Percentiles rank a stretch among this genome's conserved stretches.
phyloP scores from a whole-genome alignment of 2,329 filamentous ascomycete species.

The Exophiala aquamarina region DNA sequence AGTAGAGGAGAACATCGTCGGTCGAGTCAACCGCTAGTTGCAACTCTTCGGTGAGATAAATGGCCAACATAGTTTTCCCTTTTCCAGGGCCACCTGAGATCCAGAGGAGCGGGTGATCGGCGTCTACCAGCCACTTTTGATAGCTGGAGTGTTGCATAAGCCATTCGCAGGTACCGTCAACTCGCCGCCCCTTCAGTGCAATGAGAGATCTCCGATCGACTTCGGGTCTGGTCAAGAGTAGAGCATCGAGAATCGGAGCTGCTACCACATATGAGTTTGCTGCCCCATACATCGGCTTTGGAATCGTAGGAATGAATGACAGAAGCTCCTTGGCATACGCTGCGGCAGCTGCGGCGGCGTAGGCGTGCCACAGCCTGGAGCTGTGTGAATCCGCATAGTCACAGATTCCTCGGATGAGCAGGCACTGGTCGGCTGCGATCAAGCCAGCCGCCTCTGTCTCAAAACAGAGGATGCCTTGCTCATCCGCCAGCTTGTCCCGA shows the following conservation, averaged over 20 bases:
- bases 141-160: too few relatives aligned
- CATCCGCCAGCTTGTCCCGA: constrained; percentile 18
- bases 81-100: too few relatives aligned
- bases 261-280: constrained; percentile 21
- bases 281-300: constrained; percentile 15
- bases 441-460: constrained; percentile 18
- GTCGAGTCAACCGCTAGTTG: constrained; percentile 17
- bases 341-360: constrained; percentile 17
- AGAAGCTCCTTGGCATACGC: constrained; percentile 21
- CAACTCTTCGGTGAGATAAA: constrained; percentile 28
- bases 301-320: constrained; percentile 10
- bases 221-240: too few relatives aligned
- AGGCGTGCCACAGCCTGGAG: constrained; percentile 17
- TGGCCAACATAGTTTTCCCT: constrained; percentile 31
- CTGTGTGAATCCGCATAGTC: constrained; percentile 21
- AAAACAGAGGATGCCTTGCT: constrained; percentile 18
- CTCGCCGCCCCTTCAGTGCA: too few relatives aligned
- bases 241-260: constrained; percentile 23
- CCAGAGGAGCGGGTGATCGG: constrained; percentile 31
- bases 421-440: too few relatives aligned
- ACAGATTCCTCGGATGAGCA: constrained; percentile 21
- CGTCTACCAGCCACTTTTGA: too few relatives aligned
- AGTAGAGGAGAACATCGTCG: constrained; percentile 25
- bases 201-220: too few relatives aligned
- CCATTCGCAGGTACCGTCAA: too few relatives aligned